Conservation (phyloP, 2,329 filamentous ascomycete species). For the Chaetomium sp. region DNA sequence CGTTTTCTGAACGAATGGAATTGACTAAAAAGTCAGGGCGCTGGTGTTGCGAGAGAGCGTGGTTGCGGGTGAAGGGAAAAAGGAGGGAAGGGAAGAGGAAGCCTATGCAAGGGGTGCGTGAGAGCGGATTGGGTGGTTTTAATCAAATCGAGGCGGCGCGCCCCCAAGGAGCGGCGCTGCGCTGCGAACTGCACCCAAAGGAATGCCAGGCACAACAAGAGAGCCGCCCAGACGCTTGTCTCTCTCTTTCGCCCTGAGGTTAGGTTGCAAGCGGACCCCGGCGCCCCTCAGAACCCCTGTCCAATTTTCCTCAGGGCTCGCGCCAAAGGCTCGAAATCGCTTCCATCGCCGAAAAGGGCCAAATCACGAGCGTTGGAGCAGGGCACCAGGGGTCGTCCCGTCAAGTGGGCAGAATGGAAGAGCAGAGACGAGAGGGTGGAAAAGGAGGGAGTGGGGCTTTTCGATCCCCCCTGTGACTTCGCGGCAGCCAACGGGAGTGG, state of each 20-base stretch:
- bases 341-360: conserved; percentile 13
- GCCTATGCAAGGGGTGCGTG: conserved; percentile 27
- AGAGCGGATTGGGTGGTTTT: conserved; percentile 41
- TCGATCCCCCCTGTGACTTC: not conserved
- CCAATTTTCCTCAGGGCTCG: conserved; percentile 7
- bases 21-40: conserved; percentile 51
- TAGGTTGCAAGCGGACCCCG: not conserved
- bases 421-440: not conserved
- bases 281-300: not conserved
- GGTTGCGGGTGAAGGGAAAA: conserved; percentile 40
- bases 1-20: conserved; percentile 47
- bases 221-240: not conserved
- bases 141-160: conserved; percentile 18
- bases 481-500: conserved; percentile 15
- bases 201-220: not conserved
- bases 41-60: conserved; percentile 32
- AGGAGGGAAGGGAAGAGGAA: conserved; percentile 31
- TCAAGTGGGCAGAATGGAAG: no score
- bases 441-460: conserved; percentile 21
- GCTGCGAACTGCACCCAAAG: not conserved
- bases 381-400: not conserved
- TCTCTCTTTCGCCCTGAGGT: not conserved
- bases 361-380: conserved; percentile 10
- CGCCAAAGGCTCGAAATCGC: conserved; percentile 1
- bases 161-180: conserved; percentile 19